phyloP scores from a whole-genome alignment of 139 green algal genomes.

The Eudorina sp. region DNA sequence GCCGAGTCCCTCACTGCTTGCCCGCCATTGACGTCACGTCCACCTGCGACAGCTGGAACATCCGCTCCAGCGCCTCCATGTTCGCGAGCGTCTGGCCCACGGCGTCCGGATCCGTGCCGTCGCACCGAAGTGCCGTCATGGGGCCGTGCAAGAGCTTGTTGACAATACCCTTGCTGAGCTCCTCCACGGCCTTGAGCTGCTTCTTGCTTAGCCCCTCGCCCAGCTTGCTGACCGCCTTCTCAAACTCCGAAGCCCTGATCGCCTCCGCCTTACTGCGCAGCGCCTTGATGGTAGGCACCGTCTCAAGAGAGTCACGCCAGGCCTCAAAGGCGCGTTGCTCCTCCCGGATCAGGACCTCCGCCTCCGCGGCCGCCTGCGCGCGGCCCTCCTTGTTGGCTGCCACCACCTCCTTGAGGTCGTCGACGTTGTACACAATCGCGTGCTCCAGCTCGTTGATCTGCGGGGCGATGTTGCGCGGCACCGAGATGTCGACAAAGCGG shows the following conservation, averaged over 20 bases:
- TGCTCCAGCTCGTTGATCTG: slow-evolving; percentile 83
- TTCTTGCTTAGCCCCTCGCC: slow-evolving; percentile 97
- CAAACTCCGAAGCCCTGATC: slow-evolving; percentile 92
- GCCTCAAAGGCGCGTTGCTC: slow-evolving; percentile 94
- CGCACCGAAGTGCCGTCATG: slow-evolving; percentile 96
- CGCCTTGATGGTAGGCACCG: slow-evolving; percentile 99
- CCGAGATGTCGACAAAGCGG: slow-evolving; percentile 98
- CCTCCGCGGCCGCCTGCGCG: slow-evolving; percentile 65
- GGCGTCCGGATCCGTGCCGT: slow-evolving; percentile 88
- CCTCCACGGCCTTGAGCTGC: slow-evolving; percentile 94
- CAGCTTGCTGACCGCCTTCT: slow-evolving; percentile 92
- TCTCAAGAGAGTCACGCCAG: slow-evolving; percentile 98
- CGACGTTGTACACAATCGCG: slow-evolving; percentile 97
- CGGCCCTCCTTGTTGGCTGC: slow-evolving; percentile 95
- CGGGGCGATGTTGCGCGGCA: slow-evolving; percentile 95
- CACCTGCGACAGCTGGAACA: slow-evolving; percentile 92
- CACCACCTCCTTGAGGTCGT: slow-evolving; percentile 99
- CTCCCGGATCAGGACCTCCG: slow-evolving; percentile 75
- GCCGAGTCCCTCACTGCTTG: slow-evolving; percentile 2
- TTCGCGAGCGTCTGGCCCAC: slow-evolving; percentile 96
- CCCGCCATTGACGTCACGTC: background rate
- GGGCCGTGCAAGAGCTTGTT: slow-evolving; percentile 99
- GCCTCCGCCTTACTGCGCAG: slow-evolving; percentile 94
- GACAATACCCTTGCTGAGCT: slow-evolving; percentile 93
- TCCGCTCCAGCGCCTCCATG: slow-evolving; percentile 98